Conservation (phyloP, 305 asterid species). For the Fraxinus nigra region DNA sequence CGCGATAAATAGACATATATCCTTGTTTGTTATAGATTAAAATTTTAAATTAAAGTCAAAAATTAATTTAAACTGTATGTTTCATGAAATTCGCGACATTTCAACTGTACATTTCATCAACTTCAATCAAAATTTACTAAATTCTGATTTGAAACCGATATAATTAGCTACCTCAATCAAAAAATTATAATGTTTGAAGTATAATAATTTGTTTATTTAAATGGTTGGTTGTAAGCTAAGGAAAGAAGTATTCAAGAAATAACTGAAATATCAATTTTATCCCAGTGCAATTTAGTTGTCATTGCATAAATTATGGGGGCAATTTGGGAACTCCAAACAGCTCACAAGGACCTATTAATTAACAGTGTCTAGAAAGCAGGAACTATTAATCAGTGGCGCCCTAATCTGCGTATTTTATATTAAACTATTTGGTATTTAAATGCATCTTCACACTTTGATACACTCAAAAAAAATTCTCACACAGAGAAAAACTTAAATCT, state of each 20-base stretch:
- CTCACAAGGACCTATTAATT: neutral
- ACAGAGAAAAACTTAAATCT: slow-evolving; percentile 31
- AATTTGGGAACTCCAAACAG: neutral
- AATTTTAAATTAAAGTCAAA: no score
- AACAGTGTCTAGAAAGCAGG: slow-evolving; percentile 22
- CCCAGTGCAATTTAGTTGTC: neutral
- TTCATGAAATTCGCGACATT: no score
- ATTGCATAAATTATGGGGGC: neutral
- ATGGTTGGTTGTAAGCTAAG: neutral
- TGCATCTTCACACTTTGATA: slow-evolving; percentile 35
- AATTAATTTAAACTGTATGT: no score
- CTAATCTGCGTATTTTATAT: slow-evolving; percentile 31
- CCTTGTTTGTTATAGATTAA: no score
- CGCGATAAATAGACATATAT: no score
- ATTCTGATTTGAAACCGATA: neutral
- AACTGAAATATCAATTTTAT: neutral
- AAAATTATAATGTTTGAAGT: neutral
- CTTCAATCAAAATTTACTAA: no score
- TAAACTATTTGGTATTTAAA: slow-evolving; percentile 26
- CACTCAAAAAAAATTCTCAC: slow-evolving; percentile 25
- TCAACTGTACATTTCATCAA: neutral
- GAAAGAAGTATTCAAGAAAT: neutral
- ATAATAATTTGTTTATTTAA: neutral
- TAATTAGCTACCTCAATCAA: neutral
- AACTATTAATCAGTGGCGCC: slow-evolving; percentile 36